Conservation (phyloP, 2,329 filamentous ascomycete genomes). For the Calycina herbarum region DNA sequence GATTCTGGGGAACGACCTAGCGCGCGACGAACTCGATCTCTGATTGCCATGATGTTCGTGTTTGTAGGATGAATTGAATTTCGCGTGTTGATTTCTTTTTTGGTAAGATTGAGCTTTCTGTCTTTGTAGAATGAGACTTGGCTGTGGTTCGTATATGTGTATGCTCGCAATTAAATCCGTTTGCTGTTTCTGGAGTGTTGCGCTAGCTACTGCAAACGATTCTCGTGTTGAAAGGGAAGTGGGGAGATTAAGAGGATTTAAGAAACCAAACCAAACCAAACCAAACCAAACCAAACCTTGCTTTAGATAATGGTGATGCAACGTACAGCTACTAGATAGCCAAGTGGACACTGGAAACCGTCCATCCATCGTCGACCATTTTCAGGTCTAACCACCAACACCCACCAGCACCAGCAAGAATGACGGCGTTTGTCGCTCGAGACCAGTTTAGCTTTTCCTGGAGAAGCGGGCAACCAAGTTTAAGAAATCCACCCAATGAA, state of each 20-base stretch:
- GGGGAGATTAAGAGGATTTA: not conserved
- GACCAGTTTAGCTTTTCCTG: not conserved
- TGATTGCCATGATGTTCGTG: constrained; percentile 20
- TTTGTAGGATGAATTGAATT: not conserved
- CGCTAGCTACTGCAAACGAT: not conserved
- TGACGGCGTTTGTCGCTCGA: not conserved
- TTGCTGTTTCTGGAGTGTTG: not conserved
- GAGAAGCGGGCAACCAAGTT: not conserved
- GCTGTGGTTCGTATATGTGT: not conserved
- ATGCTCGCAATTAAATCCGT: not conserved
- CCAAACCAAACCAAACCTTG: not conserved
- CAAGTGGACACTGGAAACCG: not conserved
- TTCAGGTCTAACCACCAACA: not conserved
- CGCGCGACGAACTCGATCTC: constrained; percentile 23
- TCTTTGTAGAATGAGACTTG: not conserved
- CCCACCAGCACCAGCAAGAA: not conserved
- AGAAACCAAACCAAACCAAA: not conserved
- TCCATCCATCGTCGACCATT: not conserved
- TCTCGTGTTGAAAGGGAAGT: not conserved
- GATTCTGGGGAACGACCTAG: constrained; percentile 7
- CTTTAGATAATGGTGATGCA: constrained; percentile 5
- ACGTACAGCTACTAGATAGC: not conserved
- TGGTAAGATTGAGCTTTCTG: not conserved
- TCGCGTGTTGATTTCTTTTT: not conserved
- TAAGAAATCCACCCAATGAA: not conserved